Evolutionary conservation across 768 basidiomycete genomes (phyloP), one percentile per base, ranked within the genome.

Genomic region (Termitomyces sp.): DNA sequence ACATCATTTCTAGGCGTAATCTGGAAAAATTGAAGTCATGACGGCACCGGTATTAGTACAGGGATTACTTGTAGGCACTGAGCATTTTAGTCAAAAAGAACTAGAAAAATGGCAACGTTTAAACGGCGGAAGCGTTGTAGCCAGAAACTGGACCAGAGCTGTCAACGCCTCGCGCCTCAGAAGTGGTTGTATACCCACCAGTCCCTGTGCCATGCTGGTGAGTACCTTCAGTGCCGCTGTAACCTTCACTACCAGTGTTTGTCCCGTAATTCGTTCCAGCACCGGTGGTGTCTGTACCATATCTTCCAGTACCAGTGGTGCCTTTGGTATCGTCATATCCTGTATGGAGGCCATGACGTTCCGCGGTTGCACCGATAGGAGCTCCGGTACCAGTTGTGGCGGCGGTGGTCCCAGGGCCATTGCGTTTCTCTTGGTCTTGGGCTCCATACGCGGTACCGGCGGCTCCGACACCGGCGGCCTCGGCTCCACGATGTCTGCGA

Each of bases 381-480:
- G 42, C 43, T 36, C 50, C 50, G 0, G 56, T 57, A 1, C 56
- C 56, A 14, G 43, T 16, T 18, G 51, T 35, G 9, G 43, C 50
- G 30, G 51, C 20, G 1, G 35, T 20, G n/a, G 20, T 40, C 35
- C 43, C 51, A 7, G 12, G 26, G 10, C 51, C 28, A n/a, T 43
- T 3, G 1, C 24, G 33, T 20, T 53, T 45, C 32, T 53, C 57
- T 8, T 47, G 57, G 44, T 47, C 51, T 3, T 58, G 50, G 0
- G 33, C 33, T 6, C 43, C 57, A 22, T 36, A 30, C 16, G 35
- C 51, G 10, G 38, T 53, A 4, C 52, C 57, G 0, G 45, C 54
- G 1, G 56, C 32, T 42, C 58, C 58, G 24, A 28, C 58, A 3
- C 46, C 58, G 4, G 52, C 58, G n/a, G 58, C 53, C 22, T 54